phyloP scores from a whole-genome alignment of 2,329 filamentous ascomycete species.

The Colletotrichum tanaceti region DNA sequence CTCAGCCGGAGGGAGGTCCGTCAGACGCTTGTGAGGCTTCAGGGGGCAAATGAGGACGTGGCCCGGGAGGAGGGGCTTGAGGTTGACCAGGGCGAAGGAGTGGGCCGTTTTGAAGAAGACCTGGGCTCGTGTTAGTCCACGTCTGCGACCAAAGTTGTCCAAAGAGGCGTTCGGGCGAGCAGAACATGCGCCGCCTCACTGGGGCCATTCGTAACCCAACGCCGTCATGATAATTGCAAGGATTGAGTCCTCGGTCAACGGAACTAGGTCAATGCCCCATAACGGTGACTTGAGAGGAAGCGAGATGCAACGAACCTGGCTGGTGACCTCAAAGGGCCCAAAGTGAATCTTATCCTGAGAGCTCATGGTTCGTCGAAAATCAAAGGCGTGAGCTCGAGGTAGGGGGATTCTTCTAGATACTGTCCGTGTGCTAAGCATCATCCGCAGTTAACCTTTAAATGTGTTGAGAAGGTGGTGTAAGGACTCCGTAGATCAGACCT shows the following conservation, averaged over 20 bases:
- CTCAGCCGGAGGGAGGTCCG: constrained; percentile 78
- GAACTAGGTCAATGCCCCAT: too few species aligned
- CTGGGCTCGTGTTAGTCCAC: constrained; percentile 56
- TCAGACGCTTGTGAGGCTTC: constrained; percentile 75
- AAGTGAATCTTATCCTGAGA: constrained; percentile 67
- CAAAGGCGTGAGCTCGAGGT: constrained; percentile 5
- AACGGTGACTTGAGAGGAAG: not conserved
- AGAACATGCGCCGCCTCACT: not conserved
- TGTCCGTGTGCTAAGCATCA: constrained; percentile 19
- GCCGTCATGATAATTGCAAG: not conserved
- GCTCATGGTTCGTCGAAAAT: constrained; percentile 44
- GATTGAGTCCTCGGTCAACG: not conserved
- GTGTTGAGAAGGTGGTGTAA: not conserved
- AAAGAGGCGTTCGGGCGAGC: not conserved
- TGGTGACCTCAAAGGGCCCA: constrained; percentile 80
- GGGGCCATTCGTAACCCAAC: not conserved
- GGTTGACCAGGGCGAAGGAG: constrained; percentile 91
- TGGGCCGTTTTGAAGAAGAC: constrained; percentile 86
- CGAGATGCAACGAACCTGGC: constrained; percentile 66
- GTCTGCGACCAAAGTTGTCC: too few species aligned
- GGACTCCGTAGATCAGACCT: not conserved
- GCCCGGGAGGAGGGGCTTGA: constrained; percentile 92
- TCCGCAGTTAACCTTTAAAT: not conserved
- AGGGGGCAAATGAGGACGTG: constrained; percentile 91
- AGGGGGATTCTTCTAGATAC: not conserved